Evolutionary conservation across 371 early-diverging fungal species (phyloP).

Genomic region (Lichtheimia ramosa): DNA sequence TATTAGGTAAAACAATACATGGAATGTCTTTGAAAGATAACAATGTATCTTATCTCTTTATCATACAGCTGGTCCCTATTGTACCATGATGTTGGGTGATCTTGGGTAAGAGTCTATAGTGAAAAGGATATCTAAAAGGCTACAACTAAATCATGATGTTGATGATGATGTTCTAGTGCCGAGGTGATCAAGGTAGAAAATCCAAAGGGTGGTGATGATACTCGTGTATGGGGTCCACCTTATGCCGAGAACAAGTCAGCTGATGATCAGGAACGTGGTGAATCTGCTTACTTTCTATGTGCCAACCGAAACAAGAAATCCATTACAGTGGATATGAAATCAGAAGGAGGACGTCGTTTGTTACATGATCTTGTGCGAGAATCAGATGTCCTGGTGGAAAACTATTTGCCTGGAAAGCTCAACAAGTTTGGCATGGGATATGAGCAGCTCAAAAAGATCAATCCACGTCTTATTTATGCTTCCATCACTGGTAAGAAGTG

Average conservation of each 20-base stretch:
- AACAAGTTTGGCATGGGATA: conserved; percentile 78
- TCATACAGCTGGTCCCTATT: conserved; percentile 81
- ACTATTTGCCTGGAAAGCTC: conserved; percentile 89
- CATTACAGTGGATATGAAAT: conserved; percentile 83
- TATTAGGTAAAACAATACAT: conserved; percentile 56
- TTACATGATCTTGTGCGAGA: conserved; percentile 66
- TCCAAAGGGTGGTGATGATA: conserved; percentile 83
- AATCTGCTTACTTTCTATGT: conserved; percentile 89
- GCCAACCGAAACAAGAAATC: conserved; percentile 92
- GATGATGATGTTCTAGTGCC: conserved; percentile 55
- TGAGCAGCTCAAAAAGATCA: conserved; percentile 62
- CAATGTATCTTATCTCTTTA: too few relatives aligned
- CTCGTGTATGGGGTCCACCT: conserved; percentile 85
- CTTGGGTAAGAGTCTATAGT: conserved; percentile 61
- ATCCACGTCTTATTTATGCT: conserved; percentile 84
- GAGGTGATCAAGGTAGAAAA: conserved; percentile 90
- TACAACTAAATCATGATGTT: too few relatives aligned
- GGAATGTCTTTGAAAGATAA: too few relatives aligned
- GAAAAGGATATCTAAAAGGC: not conserved
- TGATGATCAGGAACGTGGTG: conserved; percentile 39
- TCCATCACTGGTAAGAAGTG: conserved; percentile 74
- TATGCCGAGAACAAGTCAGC: conserved; percentile 53
- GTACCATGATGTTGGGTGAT: conserved; percentile 88
- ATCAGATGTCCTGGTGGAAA: conserved; percentile 87
- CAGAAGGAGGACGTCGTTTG: conserved; percentile 61